Evolutionary conservation across 2,329 filamentous ascomycete genomes (phyloP), one percentile per base, ranked within the genome.

Genomic region (Mycocentrospora acerina): DNA sequence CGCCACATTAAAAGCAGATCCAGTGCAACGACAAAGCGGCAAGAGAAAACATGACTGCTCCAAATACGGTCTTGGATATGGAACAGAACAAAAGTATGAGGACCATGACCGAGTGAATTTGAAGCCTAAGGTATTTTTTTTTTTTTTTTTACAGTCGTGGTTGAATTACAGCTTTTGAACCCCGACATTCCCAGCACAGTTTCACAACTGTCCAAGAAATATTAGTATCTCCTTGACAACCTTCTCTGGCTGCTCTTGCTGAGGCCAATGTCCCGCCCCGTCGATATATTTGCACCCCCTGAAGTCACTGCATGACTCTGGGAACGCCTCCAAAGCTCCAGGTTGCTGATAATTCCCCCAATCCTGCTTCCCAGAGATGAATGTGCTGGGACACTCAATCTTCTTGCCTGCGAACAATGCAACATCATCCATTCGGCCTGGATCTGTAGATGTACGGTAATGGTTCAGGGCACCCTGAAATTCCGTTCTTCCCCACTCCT

Each of bases 271-370:
- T 0, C 83, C 83, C 4, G 81, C 82, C 1, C 74, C 74, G 12
- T 82, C 74, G 10, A 86, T 67, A 13, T 82, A 65, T 33, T 58
- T 74, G 24, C 70, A 62, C 1, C 78, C 77, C 33, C 70, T 69
- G 55, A 80, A 84, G 41, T 76, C 72, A 17, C 62, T 67, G 46
- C 80, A 83, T 0, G 70, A 70, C 7, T 71, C 64, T 5, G 68
- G 69, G 62, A 81, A 78, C 18, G 71, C 73, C 55, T 86, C 80
- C 4, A 87, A 57, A 1, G 76, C 81, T 1, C 81, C 81, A 0
- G 82, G 82, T 48, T 83, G 76, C 58, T 87, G 83, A 56, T 79
- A 83, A 22, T 79, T 85, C 0, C 81, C 83, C 83, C 83, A 86
- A 48, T 87, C 84, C 40, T 74, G 64, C 30, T 70, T 71, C 0